Conservation (phyloP, 1,284 basidiomycete species). For the Papiliotrema laurentii region DNA sequence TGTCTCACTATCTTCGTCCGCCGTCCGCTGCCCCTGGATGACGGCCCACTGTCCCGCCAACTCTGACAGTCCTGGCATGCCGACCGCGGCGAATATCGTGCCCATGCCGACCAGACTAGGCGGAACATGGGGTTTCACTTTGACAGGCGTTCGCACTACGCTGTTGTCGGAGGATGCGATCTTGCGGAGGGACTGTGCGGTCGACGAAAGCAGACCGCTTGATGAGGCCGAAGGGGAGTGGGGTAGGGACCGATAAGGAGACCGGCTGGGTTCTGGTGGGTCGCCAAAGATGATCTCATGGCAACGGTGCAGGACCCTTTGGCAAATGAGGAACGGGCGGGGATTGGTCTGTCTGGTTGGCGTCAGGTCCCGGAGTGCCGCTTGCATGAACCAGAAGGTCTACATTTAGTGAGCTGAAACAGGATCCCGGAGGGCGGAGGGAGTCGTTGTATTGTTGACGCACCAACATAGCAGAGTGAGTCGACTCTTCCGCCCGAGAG, state of each 20-base stretch:
- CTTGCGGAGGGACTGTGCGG: slow-evolving; percentile 2
- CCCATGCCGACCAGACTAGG: slow-evolving; percentile 84
- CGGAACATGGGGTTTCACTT: slow-evolving; percentile 65
- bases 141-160: slow-evolving; percentile 28
- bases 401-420: slow-evolving; percentile 43
- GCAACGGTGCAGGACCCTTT: slow-evolving; percentile 84
- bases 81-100: slow-evolving; percentile 69
- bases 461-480: slow-evolving; percentile 89
- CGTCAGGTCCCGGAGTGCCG: slow-evolving; percentile 81
- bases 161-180: not conserved
- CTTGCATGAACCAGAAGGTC: slow-evolving; percentile 98
- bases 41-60: slow-evolving; percentile 78
- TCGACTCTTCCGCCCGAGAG: slow-evolving; percentile 77
- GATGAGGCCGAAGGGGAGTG: slow-evolving; percentile 33
- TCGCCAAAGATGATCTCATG: slow-evolving; percentile 97
- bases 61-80: slow-evolving; percentile 67
- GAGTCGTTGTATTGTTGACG: slow-evolving; percentile 44
- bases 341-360: slow-evolving; percentile 59
- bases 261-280: slow-evolving; percentile 60
- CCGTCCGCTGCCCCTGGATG: slow-evolving; percentile 66
- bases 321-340: slow-evolving; percentile 83
- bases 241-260: slow-evolving; percentile 60
- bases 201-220: slow-evolving; percentile 9
- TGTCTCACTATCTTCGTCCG: slow-evolving; percentile 34
- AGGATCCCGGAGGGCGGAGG: too few species aligned